Evolutionary conservation across 805 yeast genomes (phyloP), one percentile per base, ranked within the genome.

Genomic region (Wickerhamiella domercqiae): DNA sequence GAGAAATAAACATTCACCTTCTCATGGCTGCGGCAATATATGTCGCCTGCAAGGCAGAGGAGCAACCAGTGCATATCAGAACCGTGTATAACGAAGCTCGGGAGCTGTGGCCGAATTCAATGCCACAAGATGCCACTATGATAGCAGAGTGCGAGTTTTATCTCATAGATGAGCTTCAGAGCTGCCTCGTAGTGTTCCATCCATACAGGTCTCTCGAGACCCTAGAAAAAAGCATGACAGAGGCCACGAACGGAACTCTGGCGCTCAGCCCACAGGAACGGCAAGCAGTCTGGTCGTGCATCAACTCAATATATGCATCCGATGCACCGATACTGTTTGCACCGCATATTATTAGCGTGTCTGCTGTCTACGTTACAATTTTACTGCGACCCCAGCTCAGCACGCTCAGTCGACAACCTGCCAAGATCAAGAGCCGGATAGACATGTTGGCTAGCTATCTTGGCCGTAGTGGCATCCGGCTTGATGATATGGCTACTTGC

Each of bases 61-160:
- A 90, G 56, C 78, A 82, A 48, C 97, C 98, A 1, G 93, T 80
- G 51, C 96, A 90, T 53, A 83, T 90, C 7, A 61, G 95, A 39
- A 71, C 86, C 1, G 67, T 90, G 7, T 71, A 82, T 17, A 67
- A 75, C 15, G 97, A 87, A 53, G 90, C 96, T 2, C 61, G 94
- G 37, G 77, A 77, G 28, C 60, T 83, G 29, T 87, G 97, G 97
- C 96, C 97, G 0, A 95, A 86, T 51, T 82, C 75, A 50, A 77
- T 87, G 26, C 93, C 96, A 0, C 83, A 79, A 41, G 97, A 87
- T 54, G 72, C 84, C 14, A 78, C 94, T 21, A 82, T 81, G 51
- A 64, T 90, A 13, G 96, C 97, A 0, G 97, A 90, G 54, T 81
- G 93, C 59, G 98, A 90, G 58, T 90, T 90, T 54, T 90, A 87